Evolutionary conservation across 257 asterid genomes (phyloP), one percentile per base, ranked within the genome.

Genomic region (Salvia hispanica): DNA sequence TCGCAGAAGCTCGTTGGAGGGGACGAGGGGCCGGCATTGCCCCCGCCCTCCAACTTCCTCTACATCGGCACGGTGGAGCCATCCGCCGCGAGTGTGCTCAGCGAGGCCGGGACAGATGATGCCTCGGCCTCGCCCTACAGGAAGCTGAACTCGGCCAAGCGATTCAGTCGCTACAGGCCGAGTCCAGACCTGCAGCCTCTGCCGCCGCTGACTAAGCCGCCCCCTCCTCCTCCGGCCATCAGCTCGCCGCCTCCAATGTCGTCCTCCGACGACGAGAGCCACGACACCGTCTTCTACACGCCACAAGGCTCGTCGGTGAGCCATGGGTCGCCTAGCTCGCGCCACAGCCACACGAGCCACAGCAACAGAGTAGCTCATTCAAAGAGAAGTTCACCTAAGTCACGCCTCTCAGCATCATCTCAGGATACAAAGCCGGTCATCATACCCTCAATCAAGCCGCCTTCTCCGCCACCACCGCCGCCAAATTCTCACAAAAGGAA

Each of bases 181-280:
- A 94, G 99, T 62, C 99, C 99, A 16, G 99, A 94, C 62, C 97
- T 91, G 42, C 99, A 94, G 74, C 99, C 99, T 6, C 79, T 94
- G 74, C 99, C 99, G 58, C 97, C 97, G 11, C 42, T 94, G 72
- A 80, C 82, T 53, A 91, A 88, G 74, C 96, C 91, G 0, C 90
- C 87, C n/a, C 88, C 87, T 7, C 92, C 91, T 7, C 91, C 48
- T 15, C 65, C 88, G 44, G 70, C 59, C 64, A 77, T 83, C 7
- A 77, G 73, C 50, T 88, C 96, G 21, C 95, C 99, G 5, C 96
- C 99, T 7, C 92, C 97, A 2, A 83, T 88, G 91, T 81, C 99
- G 36, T 91, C 97, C 16, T 91, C 97, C 11, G 97, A 90, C 18
- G 97, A 94, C 51, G 98, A 92, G 73, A 82, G 94, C 54, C 86